Evolutionary conservation across 2,329 filamentous ascomycete species (phyloP).

Genomic region (Aspergillus felis): DNA sequence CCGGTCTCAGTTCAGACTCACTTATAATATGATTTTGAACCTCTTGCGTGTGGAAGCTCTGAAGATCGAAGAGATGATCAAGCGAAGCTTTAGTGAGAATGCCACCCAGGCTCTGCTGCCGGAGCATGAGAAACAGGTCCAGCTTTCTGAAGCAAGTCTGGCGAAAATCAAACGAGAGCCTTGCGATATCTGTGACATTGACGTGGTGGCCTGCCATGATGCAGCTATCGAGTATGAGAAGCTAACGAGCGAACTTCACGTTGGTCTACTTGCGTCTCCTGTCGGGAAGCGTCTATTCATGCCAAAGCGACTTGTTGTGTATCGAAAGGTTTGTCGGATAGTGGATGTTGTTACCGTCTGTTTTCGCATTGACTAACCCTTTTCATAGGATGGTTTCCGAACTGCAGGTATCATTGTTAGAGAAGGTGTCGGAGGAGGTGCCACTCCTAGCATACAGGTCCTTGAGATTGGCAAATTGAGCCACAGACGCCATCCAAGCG

Average conservation of each 20-base stretch:
- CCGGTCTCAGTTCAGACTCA: slow-evolving; percentile 90
- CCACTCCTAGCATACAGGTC: slow-evolving; percentile 68
- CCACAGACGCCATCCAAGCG: slow-evolving; percentile 70
- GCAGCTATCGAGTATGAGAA: slow-evolving; percentile 75
- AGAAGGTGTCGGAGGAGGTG: slow-evolving; percentile 66
- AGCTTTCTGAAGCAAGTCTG: slow-evolving; percentile 84
- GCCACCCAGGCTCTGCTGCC: slow-evolving; percentile 91
- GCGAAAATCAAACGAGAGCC: slow-evolving; percentile 83
- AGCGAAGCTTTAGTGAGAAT: slow-evolving; percentile 97
- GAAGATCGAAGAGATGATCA: slow-evolving; percentile 99
- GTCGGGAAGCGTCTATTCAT: slow-evolving; percentile 76
- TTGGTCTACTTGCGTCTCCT: slow-evolving; percentile 71
- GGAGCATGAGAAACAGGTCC: slow-evolving; percentile 92
- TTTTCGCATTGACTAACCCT: slow-evolving; percentile 15
- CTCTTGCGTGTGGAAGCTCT: slow-evolving; percentile 89
- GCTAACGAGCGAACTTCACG: slow-evolving; percentile 76
- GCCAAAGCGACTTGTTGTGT: slow-evolving; percentile 73
- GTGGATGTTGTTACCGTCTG: not conserved
- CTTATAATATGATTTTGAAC: slow-evolving; percentile 99
- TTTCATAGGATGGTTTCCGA: slow-evolving; percentile 66
- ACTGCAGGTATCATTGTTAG: slow-evolving; percentile 75
- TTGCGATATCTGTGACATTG: slow-evolving; percentile 75
- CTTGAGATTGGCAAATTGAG: slow-evolving; percentile 70
- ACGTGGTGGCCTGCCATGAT: slow-evolving; percentile 76
- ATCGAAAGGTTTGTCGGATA: slow-evolving; percentile 54